Conservation (phyloP, 2,329 filamentous ascomycete species). For the Ophiostoma himal-ulmi region DNA sequence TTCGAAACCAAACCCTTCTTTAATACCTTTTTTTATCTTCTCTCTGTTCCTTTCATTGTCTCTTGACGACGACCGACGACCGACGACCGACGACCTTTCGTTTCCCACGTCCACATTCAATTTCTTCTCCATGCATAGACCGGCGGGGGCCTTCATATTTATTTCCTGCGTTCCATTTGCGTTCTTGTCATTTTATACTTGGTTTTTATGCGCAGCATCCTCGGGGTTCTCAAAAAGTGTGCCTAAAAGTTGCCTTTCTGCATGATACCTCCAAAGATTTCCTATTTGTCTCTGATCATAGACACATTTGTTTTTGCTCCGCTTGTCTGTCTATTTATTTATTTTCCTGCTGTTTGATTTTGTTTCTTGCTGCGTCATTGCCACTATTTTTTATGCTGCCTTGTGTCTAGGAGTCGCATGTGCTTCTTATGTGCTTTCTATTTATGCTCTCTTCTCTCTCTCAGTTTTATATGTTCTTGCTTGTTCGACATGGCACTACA, state of each 20-base stretch:
- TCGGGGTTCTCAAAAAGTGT: slow-evolving; percentile 40
- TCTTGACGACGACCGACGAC: slow-evolving; percentile 34
- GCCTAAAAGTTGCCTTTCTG: slow-evolving; percentile 43
- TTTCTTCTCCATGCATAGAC: slow-evolving; percentile 40
- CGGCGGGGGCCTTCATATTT: slow-evolving; percentile 30
- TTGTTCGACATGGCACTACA: not conserved
- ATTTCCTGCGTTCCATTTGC: slow-evolving; percentile 2
- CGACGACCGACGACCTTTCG: slow-evolving; percentile 8
- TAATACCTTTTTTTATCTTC: slow-evolving; percentile 19
- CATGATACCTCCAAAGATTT: slow-evolving; percentile 44
- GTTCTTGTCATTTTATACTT: slow-evolving; percentile 2
- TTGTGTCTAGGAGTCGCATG: slow-evolving; percentile 2
- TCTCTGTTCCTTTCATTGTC: slow-evolving; percentile 17
- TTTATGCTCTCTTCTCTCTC: not conserved
- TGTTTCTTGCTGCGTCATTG: not conserved
- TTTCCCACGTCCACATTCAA: slow-evolving; percentile 8
- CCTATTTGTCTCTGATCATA: slow-evolving; percentile 23
- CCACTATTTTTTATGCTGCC: not conserved
- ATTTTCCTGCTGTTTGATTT: not conserved
- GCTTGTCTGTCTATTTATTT: not conserved
- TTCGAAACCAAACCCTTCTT: slow-evolving; percentile 24
- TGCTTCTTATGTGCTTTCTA: not conserved
- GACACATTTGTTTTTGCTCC: slow-evolving; percentile 15
- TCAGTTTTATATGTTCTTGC: not conserved
- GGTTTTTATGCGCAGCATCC: slow-evolving; percentile 22